A percentile compares a stretch with the other conserved stretches of the same genome.
phyloP scores from a whole-genome alignment of 176 grass and related monocot genomes.

The Dactylis glomerata region DNA sequence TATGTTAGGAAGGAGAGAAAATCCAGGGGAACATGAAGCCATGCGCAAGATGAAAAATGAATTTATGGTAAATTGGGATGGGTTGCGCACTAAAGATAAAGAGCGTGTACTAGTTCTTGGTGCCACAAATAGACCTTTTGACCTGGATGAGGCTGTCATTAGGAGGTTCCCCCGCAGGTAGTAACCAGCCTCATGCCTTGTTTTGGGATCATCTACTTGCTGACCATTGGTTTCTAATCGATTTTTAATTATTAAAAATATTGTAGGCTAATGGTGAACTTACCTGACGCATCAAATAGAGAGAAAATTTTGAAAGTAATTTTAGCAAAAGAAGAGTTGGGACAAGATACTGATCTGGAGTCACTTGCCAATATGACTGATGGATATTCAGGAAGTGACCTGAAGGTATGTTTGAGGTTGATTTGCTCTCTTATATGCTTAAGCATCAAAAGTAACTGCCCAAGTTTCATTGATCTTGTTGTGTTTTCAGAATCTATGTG shows the following conservation, averaged over 20 bases:
- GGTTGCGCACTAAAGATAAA: slow-evolving; percentile 93
- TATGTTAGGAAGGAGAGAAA: slow-evolving; percentile 98
- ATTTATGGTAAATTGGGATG: slow-evolving; percentile 99
- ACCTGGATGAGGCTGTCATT: slow-evolving; percentile 99
- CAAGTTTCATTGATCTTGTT: slow-evolving; percentile 21
- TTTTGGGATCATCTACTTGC: neutral
- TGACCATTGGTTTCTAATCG: neutral
- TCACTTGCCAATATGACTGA: slow-evolving; percentile 91
- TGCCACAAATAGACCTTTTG: slow-evolving; percentile 98
- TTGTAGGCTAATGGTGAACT: slow-evolving; percentile 99
- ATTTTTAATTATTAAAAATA: slow-evolving; percentile 17
- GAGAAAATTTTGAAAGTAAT: slow-evolving; percentile 97
- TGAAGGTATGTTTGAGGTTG: slow-evolving; percentile 66
- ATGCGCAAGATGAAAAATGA: slow-evolving; percentile 99
- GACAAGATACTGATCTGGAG: slow-evolving; percentile 60
- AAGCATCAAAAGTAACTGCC: neutral
- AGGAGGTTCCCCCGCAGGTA: slow-evolving; percentile 98
- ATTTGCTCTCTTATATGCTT: slow-evolving; percentile 11
- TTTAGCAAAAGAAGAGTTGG: slow-evolving; percentile 92
- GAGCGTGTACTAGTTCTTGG: slow-evolving; percentile 97
- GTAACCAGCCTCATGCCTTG: neutral
- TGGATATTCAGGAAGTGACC: slow-evolving; percentile 98
- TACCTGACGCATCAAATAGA: slow-evolving; percentile 90
- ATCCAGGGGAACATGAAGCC: slow-evolving; percentile 98
- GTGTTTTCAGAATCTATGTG: slow-evolving; percentile 82